A percentile compares a stretch with the other conserved stretches of the same genome.
Evolutionary conservation across 2,329 filamentous ascomycete genomes (phyloP).

Genomic region (Zymoseptoria brevis): DNA sequence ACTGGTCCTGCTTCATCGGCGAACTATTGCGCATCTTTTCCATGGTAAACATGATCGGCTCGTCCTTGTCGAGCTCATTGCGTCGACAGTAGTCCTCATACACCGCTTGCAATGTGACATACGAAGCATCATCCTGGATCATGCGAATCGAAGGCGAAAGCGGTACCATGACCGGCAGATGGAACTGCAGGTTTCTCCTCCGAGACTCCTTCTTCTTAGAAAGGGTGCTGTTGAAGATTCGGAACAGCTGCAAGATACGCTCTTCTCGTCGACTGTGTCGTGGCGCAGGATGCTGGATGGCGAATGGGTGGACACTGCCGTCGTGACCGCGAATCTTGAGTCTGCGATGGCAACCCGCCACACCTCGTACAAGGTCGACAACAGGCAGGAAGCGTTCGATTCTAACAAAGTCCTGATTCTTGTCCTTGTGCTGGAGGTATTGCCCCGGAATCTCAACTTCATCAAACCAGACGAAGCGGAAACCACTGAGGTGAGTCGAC

Average conservation of each 20-base stretch:
- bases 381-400: conserved; percentile 95
- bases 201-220: conserved; percentile 90
- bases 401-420: conserved; percentile 96
- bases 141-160: conserved; percentile 90
- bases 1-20: conserved; percentile 55
- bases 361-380: conserved; percentile 83
- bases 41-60: conserved; percentile 90
- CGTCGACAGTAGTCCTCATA: conserved; percentile 94
- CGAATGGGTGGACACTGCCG: conserved; percentile 92
- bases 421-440: conserved; percentile 94
- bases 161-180: conserved; percentile 89
- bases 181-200: conserved; percentile 89
- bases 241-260: conserved; percentile 89
- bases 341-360: conserved; percentile 83
- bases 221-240: conserved; percentile 90
- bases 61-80: conserved; percentile 82
- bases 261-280: conserved; percentile 90
- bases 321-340: conserved; percentile 96
- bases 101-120: conserved; percentile 86
- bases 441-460: conserved; percentile 97
- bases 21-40: conserved; percentile 73
- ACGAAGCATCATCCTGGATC: conserved; percentile 90
- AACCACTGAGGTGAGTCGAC: conserved; percentile 88
- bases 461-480: conserved; percentile 95
- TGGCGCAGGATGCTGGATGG: conserved; percentile 90